Percentiles rank a stretch among this genome's conserved stretches.
Conservation (phyloP, 2,329 filamentous ascomycete genomes). For the Pezicula neosporulosa region DNA sequence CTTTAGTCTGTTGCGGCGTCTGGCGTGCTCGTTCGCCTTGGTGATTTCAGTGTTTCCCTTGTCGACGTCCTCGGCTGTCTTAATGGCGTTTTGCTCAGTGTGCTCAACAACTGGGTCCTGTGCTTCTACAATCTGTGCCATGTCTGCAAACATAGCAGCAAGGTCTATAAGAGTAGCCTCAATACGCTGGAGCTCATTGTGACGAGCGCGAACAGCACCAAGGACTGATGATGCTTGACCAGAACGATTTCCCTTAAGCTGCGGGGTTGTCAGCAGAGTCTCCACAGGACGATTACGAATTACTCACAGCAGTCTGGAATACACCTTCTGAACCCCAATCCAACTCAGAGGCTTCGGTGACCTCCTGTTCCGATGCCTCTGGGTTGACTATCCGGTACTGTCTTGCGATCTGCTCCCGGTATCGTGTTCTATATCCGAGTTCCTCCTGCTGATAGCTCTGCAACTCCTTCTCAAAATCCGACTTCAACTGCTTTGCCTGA, state of each 20-base stretch:
- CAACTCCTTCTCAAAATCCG: conserved; percentile 68
- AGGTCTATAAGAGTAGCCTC: conserved; percentile 72
- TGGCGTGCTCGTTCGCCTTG: conserved; percentile 63
- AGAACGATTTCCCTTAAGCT: conserved; percentile 73
- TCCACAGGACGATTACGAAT: background rate
- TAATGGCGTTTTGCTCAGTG: conserved; percentile 61
- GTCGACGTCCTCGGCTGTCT: conserved; percentile 64
- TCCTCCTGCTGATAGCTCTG: conserved; percentile 70
- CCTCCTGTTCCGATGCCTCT: conserved; percentile 71
- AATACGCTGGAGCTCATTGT: conserved; percentile 80
- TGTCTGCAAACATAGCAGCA: conserved; percentile 66
- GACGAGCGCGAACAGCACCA: conserved; percentile 75
- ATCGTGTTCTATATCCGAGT: conserved; percentile 64
- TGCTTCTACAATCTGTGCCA: conserved; percentile 70
- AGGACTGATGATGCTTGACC: conserved; percentile 71
- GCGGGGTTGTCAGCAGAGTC: conserved; percentile 16
- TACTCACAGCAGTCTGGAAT: conserved; percentile 75
- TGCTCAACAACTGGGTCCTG: conserved; percentile 63
- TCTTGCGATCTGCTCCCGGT: conserved; percentile 73
- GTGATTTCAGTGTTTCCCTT: conserved; percentile 68
- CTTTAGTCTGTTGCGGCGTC: conserved; percentile 70
- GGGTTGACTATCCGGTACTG: conserved; percentile 83
- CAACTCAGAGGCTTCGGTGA: conserved; percentile 62
- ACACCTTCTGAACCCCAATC: conserved; percentile 78
- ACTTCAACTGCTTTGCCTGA: conserved; percentile 72